Evolutionary conservation across 192 early-diverging fungal species (phyloP).

Genomic region (Kickxella alabastrina): DNA sequence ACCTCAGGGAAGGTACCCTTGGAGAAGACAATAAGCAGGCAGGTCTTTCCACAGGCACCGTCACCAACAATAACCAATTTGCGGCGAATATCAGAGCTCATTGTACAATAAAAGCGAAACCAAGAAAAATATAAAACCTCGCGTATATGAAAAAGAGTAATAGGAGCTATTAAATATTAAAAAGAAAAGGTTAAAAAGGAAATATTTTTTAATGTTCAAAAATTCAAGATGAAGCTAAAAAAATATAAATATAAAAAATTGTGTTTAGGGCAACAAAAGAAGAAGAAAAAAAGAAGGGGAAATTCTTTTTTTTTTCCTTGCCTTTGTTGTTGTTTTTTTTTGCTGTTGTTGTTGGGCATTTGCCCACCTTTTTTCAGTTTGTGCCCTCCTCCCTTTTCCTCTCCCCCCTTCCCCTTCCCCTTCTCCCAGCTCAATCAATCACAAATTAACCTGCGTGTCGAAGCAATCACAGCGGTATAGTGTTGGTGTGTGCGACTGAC

Average conservation of each 20-base stretch:
- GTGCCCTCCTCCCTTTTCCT: too few relatives aligned
- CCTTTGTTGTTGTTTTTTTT: neutral
- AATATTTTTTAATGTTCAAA: too few relatives aligned
- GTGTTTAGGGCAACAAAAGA: neutral
- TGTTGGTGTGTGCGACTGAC: too few relatives aligned
- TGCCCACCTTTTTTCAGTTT: neutral
- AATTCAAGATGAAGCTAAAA: neutral
- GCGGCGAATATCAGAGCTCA: conserved; percentile 45
- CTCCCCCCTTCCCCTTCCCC: too few relatives aligned
- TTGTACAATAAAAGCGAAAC: conserved; percentile 17
- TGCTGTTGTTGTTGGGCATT: neutral
- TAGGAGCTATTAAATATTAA: neutral
- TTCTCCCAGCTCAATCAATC: too few relatives aligned
- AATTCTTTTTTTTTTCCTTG: neutral
- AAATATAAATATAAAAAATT: neutral
- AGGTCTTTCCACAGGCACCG: conserved; percentile 89
- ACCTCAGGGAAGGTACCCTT: conserved; percentile 77
- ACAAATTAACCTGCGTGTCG: too few relatives aligned
- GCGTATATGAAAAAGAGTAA: too few relatives aligned
- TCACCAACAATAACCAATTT: conserved; percentile 91
- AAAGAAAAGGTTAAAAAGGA: conserved; percentile 8
- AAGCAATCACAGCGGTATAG: too few relatives aligned
- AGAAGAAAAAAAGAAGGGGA: neutral
- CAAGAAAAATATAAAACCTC: conserved; percentile 7
- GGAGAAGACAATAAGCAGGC: conserved; percentile 78